Evolutionary conservation across 768 basidiomycete genomes (phyloP).

Genomic region (Gelatoporia subvermispora): DNA sequence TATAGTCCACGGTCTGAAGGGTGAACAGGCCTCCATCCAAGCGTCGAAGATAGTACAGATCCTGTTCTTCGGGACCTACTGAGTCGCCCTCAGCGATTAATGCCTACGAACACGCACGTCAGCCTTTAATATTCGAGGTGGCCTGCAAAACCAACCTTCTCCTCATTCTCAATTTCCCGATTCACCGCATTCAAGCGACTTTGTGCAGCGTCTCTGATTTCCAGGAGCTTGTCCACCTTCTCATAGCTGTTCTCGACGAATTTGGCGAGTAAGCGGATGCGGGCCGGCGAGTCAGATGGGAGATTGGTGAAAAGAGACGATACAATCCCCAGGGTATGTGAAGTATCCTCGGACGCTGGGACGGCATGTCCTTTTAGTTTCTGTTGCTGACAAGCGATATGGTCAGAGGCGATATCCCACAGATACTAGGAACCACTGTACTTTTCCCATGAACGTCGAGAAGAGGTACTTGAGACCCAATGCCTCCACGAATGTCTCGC

Average conservation of each 20-base stretch:
- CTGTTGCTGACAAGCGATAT: slow-evolving; percentile 31
- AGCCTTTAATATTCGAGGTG: background rate
- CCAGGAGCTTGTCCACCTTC: slow-evolving; percentile 90
- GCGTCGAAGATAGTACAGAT: slow-evolving; percentile 78
- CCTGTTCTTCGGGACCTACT: slow-evolving; percentile 57
- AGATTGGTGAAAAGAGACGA: slow-evolving; percentile 87
- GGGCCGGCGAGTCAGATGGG: slow-evolving; percentile 73
- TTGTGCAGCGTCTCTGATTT: slow-evolving; percentile 72
- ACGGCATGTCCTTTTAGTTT: slow-evolving; percentile 52
- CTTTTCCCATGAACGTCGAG: slow-evolving; percentile 89
- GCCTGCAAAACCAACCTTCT: slow-evolving; percentile 40
- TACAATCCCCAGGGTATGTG: slow-evolving; percentile 84
- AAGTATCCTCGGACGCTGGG: slow-evolving; percentile 70
- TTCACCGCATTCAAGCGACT: slow-evolving; percentile 58
- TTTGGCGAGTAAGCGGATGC: slow-evolving; percentile 83
- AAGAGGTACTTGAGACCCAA: slow-evolving; percentile 89
- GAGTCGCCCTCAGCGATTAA: slow-evolving; percentile 53
- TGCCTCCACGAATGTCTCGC: slow-evolving; percentile 83
- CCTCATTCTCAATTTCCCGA: slow-evolving; percentile 63
- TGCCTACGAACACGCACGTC: slow-evolving; percentile 33
- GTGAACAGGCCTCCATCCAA: slow-evolving; percentile 86
- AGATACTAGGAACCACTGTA: slow-evolving; percentile 2
- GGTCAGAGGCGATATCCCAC: background rate
- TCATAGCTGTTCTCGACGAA: slow-evolving; percentile 93
- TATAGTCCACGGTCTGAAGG: slow-evolving; percentile 89